Base-by-base conservation (phyloP, 2,329 filamentous ascomycete species). In the Cryphonectria parasitica region DNA sequence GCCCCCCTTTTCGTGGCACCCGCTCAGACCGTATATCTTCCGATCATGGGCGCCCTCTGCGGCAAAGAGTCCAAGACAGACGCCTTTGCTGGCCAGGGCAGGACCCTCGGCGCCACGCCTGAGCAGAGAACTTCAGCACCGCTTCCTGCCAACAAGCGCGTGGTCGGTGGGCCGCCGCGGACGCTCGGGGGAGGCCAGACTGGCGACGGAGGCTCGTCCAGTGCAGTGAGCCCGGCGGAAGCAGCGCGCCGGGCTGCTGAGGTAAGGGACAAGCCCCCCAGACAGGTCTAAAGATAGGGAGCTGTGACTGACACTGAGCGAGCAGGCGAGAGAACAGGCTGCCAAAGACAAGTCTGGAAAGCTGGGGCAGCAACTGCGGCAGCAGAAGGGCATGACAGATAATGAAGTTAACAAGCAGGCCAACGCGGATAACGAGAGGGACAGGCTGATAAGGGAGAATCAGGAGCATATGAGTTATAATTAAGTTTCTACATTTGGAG, bases 31-130 rank as follows among this genome's bases (percentile, higher is more conserved):
- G 6, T n/a, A 64, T 28, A 19, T 7, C 25, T 31, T 49, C 2
- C 43, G 8, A 49, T 71, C 74, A 97, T 98, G 95, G 95, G 95
- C 71, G 95, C 94, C 80, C 87, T 94, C 82, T 97, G 93, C 84
- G 92, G 93, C 79, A 94, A 93, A 80, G 86, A 85, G 71, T 83
- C 88, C 43, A 68, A 54, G 63, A 82, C 88, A 73, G 89, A 92
- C 75, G 85, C 88, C 80, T 96, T 94, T 83, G 82, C 88, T 67
- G 88, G 88, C 68, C 90, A 92, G 64, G 94, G 93, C 71, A 91
- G 93, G 68, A 87, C 89, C 52, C 85, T 97, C 68, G 91, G 89
- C 74, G 85, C 89, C 52, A 83, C 85, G 7, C 83, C 83, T 28
- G 78, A 80, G 82, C 73, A 85, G 78, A 74, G 83, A 73, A 80